Conservation (phyloP, 495 filamentous ascomycete species). For the Filosporella fistucella region DNA sequence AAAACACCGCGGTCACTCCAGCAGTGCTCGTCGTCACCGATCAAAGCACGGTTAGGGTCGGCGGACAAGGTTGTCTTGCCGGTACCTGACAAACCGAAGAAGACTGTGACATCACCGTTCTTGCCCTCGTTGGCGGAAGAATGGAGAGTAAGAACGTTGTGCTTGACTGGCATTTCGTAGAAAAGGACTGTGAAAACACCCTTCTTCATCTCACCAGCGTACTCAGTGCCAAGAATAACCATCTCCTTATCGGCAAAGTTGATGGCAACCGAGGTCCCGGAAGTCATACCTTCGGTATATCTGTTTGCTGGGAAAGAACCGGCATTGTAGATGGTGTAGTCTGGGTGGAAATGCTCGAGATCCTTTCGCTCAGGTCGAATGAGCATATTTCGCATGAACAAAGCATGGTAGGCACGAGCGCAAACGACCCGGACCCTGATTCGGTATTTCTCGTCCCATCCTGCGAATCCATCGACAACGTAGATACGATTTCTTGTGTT, state of each 20-base stretch:
- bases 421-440: conserved; percentile 98
- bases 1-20: conserved; percentile 96
- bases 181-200: conserved; percentile 98
- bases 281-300: conserved; percentile 98
- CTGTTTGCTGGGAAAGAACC: conserved; percentile 98
- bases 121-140: conserved; percentile 90
- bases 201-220: conserved; percentile 99
- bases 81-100: conserved; percentile 98
- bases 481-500: conserved; percentile 99
- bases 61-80: conserved; percentile 98
- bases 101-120: conserved; percentile 89
- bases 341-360: conserved; percentile 93
- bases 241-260: conserved; percentile 91
- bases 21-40: conserved; percentile 99
- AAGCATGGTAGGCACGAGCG: conserved; percentile 96
- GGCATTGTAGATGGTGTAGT: conserved; percentile 99
- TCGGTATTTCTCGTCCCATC: conserved; percentile 97
- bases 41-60: conserved; percentile 91
- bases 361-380: conserved; percentile 88
- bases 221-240: conserved; percentile 99
- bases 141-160: conserved; percentile 96
- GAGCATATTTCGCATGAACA: conserved; percentile 99
- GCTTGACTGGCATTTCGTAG: conserved; percentile 99
- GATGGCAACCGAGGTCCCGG: conserved; percentile 79
- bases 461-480: conserved; percentile 93